Conservation (phyloP, 2,329 filamentous ascomycete genomes). For the Aspergillus viridinutans region DNA sequence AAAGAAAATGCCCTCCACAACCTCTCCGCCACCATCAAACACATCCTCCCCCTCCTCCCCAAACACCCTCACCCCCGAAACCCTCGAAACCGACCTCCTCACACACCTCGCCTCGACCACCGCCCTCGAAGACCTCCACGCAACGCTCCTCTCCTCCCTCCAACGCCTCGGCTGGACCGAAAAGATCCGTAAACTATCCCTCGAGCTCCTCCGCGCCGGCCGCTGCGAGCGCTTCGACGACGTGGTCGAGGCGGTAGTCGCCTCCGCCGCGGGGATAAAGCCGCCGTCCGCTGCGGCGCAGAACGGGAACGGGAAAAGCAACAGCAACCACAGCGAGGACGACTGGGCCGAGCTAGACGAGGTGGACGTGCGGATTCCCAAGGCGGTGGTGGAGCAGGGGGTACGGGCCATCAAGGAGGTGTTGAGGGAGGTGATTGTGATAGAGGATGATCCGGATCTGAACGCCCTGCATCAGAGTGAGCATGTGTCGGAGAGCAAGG, state of each 20-base stretch:
- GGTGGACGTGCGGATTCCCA: slow-evolving; percentile 47
- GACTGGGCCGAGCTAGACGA: slow-evolving; percentile 28
- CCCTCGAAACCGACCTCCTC: slow-evolving; percentile 37
- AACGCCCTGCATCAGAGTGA: slow-evolving; percentile 7
- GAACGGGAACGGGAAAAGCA: slow-evolving; percentile 4
- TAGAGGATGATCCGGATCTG: slow-evolving; percentile 35
- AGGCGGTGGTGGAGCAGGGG: slow-evolving; percentile 47
- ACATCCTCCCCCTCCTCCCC: slow-evolving; percentile 15
- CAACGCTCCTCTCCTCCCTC: slow-evolving; percentile 51
- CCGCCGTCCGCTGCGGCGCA: slow-evolving; percentile 24
- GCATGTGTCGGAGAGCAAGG: neutral
- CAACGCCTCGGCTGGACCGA: slow-evolving; percentile 58
- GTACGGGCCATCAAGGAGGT: slow-evolving; percentile 50
- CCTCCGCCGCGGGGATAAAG: slow-evolving; percentile 38
- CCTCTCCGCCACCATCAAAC: slow-evolving; percentile 1
- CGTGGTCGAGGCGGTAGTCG: slow-evolving; percentile 51
- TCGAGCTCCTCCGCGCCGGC: slow-evolving; percentile 54
- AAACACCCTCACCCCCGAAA: slow-evolving; percentile 34
- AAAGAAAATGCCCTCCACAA: slow-evolving; percentile 9
- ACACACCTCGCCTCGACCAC: slow-evolving; percentile 45
- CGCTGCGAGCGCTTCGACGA: slow-evolving; percentile 56
- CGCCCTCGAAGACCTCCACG: slow-evolving; percentile 54
- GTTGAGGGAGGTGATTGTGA: slow-evolving; percentile 48
- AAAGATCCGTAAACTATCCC: slow-evolving; percentile 51
- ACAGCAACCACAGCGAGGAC: slow-evolving; percentile 24